These are phyloP conservation scores for Aspergillus vadensis DNA, from an alignment of 2,329 filamentous ascomycete genomes.

Conservation along the genomic window DNA sequence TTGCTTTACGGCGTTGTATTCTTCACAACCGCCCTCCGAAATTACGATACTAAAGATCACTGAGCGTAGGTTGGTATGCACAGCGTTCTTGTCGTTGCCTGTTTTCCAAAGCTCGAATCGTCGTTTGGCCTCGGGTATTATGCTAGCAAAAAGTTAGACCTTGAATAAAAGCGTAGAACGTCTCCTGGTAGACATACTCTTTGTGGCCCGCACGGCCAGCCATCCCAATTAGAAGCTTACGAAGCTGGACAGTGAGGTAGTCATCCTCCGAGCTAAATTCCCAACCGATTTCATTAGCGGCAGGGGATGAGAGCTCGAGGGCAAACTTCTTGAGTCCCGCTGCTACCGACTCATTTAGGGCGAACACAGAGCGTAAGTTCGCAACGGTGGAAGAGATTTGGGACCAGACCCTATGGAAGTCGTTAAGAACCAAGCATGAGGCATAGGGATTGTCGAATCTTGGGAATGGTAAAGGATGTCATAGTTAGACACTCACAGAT, in stretches of 20 bases:
- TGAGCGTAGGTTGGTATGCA: slow-evolving; percentile 79
- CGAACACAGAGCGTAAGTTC: slow-evolving; percentile 81
- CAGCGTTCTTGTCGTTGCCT: slow-evolving; percentile 64
- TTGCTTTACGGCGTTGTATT: slow-evolving; percentile 74
- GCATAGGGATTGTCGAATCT: neutral
- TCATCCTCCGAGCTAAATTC: slow-evolving; percentile 76
- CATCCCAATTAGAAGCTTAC: slow-evolving; percentile 74
- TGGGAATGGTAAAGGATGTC: neutral
- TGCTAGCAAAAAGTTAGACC: slow-evolving; percentile 46
- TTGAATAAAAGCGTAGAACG: neutral
- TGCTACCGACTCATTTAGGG: slow-evolving; percentile 70
- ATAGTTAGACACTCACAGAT: slow-evolving; percentile 56
- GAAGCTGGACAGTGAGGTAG: slow-evolving; percentile 78
- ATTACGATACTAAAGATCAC: slow-evolving; percentile 80
- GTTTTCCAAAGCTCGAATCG: slow-evolving; percentile 79
- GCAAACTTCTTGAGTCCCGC: slow-evolving; percentile 76
- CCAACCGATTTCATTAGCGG: slow-evolving; percentile 82
- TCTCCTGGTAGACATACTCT: slow-evolving; percentile 53
- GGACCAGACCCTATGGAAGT: slow-evolving; percentile 67
- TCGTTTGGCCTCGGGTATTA: slow-evolving; percentile 71
- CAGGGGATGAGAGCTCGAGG: slow-evolving; percentile 72
- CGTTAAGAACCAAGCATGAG: slow-evolving; percentile 19
- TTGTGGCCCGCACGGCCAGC: slow-evolving; percentile 78
- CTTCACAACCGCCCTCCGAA: slow-evolving; percentile 68
- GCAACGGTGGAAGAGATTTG: slow-evolving; percentile 77